phyloP scores from a whole-genome alignment of 169 alveolate genomes.

The Plasmodium malariae region DNA sequence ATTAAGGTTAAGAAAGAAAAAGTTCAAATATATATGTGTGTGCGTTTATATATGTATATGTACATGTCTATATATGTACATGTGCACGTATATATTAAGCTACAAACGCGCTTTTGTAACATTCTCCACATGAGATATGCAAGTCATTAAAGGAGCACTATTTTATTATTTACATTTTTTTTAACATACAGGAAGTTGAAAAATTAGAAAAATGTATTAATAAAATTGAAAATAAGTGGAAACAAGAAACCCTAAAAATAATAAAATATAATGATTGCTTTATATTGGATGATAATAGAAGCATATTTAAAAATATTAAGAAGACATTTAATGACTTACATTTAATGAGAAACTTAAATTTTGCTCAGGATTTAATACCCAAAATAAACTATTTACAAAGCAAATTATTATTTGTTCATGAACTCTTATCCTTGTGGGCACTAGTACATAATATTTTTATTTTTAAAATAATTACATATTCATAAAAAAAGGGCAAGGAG shows the following conservation, averaged over 20 bases:
- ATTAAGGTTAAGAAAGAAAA: slow-evolving; percentile 33
- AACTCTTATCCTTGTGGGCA: slow-evolving; percentile 52
- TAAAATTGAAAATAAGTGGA: slow-evolving; percentile 68
- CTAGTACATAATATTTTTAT: slow-evolving; percentile 28
- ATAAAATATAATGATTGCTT: slow-evolving; percentile 50
- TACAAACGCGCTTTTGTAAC: neutral
- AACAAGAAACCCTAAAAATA: slow-evolving; percentile 58
- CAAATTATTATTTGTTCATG: slow-evolving; percentile 40
- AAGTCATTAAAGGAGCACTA: neutral
- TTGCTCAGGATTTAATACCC: slow-evolving; percentile 71
- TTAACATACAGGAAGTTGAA: slow-evolving; percentile 58
- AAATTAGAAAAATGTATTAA: slow-evolving; percentile 55
- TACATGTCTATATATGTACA: neutral
- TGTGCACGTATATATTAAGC: neutral
- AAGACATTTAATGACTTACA: slow-evolving; percentile 65
- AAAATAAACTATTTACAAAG: slow-evolving; percentile 65
- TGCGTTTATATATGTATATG: neutral
- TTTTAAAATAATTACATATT: too few species aligned
- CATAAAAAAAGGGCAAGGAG: neutral
- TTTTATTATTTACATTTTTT: neutral
- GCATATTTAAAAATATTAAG: slow-evolving; percentile 61
- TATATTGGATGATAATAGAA: slow-evolving; percentile 47
- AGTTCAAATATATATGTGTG: neutral
- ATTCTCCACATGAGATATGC: neutral
- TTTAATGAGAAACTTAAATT: slow-evolving; percentile 58